These are phyloP conservation scores for Fusarium coffeatum DNA, from an alignment of 2,329 filamentous ascomycete genomes.

Conservation along the genomic window DNA sequence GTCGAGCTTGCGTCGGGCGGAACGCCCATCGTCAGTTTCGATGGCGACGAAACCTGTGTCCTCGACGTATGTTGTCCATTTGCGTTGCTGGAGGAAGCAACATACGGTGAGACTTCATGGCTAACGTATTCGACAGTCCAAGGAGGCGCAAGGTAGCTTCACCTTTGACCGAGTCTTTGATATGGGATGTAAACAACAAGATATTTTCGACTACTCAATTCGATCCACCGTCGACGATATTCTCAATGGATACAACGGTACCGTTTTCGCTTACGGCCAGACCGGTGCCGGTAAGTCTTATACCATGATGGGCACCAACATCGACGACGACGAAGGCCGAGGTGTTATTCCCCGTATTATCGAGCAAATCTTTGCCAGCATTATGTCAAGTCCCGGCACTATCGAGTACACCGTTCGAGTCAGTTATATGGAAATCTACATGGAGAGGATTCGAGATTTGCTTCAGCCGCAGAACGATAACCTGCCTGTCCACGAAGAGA, in stretches of 20 bases:
- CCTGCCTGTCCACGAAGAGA: constrained; percentile 96
- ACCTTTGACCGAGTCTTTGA: constrained; percentile 98
- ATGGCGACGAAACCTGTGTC: constrained; percentile 87
- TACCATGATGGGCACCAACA: constrained; percentile 86
- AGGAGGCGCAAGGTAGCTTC: constrained; percentile 84
- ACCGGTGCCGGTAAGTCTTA: constrained; percentile 99
- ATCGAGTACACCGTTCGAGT: constrained; percentile 99
- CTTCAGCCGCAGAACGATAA: constrained; percentile 95
- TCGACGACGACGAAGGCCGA: constrained; percentile 87
- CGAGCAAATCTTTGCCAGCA: constrained; percentile 96
- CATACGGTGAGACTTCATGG: constrained; percentile 8
- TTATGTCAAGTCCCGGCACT: constrained; percentile 88
- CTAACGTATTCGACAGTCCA: constrained; percentile 69
- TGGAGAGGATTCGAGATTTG: constrained; percentile 97
- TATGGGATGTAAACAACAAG: constrained; percentile 88
- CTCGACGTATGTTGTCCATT: constrained; percentile 74
- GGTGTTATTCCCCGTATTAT: constrained; percentile 98
- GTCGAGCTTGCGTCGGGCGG: constrained; percentile 90
- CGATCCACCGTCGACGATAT: constrained; percentile 96
- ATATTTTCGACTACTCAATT: constrained; percentile 99
- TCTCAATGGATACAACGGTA: constrained; percentile 98
- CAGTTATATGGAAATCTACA: constrained; percentile 99
- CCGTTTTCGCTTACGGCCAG: constrained; percentile 98
- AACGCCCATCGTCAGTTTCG: constrained; percentile 90
- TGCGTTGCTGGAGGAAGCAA: constrained; percentile 1